These are phyloP conservation scores for Artemisia tridentata DNA, from an alignment of 129 eudicot species.

Conservation along the genomic window DNA sequence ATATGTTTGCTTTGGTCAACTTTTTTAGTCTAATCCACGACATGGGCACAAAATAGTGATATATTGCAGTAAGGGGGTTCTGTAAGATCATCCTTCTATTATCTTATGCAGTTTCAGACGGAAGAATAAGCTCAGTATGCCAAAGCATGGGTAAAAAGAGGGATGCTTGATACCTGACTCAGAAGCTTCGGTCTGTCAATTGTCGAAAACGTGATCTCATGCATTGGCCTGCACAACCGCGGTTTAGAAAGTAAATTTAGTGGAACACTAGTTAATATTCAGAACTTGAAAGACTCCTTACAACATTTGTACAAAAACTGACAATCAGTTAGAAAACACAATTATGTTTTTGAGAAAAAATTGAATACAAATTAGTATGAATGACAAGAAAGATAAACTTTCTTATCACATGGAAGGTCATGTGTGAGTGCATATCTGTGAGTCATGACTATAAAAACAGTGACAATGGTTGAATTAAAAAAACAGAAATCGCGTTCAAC, in stretches of 20 bases:
- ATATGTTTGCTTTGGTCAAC: no score
- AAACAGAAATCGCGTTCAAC: neutral
- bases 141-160: conserved; percentile 5
- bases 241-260: conserved; percentile 16
- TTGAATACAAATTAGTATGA: conserved; percentile 7
- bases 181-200: conserved; percentile 73
- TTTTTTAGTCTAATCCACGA: no score
- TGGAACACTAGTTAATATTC: conserved; percentile 7
- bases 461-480: neutral
- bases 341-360: neutral
- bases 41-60: no score
- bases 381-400: neutral
- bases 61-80: neutral
- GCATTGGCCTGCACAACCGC: conserved; percentile 64
- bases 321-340: conserved; percentile 4
- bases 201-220: conserved; percentile 79
- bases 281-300: conserved; percentile 18
- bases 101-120: neutral
- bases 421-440: neutral
- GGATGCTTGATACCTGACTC: conserved; percentile 55
- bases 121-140: conserved; percentile 1
- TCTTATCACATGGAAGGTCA: neutral
- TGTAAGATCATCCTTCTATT: neutral
- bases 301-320: conserved; percentile 10
- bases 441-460: neutral